Percentiles rank a stretch among this genome's conserved stretches.
Evolutionary conservation across 176 grass and related monocot genomes (phyloP).

Genomic region (Bromus sterilis): DNA sequence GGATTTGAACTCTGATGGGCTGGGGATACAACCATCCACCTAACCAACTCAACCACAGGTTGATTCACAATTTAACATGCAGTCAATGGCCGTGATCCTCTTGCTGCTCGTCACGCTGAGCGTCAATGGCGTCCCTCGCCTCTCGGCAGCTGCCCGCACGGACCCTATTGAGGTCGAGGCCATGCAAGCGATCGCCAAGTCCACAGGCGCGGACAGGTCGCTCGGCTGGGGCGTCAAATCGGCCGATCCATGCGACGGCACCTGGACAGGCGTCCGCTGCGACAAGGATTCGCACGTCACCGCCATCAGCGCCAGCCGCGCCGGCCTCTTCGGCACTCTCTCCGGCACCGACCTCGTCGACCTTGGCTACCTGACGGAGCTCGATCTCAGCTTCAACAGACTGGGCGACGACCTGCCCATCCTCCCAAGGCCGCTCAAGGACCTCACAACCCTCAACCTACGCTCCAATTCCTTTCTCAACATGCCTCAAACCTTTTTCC

Average conservation of each 20-base stretch:
- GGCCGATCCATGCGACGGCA: constrained; percentile 5
- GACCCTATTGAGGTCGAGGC: background rate
- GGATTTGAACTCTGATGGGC: no score
- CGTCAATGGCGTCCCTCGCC: background rate
- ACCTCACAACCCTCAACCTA: background rate
- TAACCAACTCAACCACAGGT: no score
- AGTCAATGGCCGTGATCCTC: background rate
- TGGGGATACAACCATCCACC: no score
- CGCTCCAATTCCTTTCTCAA: background rate
- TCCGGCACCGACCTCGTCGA: constrained; percentile 1
- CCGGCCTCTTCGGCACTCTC: background rate
- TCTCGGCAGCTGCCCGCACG: background rate
- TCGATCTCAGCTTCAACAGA: constrained; percentile 1
- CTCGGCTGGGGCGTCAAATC: constrained; percentile 11
- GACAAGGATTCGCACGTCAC: background rate
- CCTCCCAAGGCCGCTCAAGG: background rate
- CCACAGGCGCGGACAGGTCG: background rate
- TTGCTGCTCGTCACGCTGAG: background rate
- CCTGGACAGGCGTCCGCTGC: constrained; percentile 6
- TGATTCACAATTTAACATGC: no score
- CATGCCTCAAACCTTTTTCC: background rate
- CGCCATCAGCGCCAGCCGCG: constrained; percentile 4
- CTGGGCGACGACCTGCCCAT: background rate
- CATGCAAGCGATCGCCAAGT: constrained; percentile 12
- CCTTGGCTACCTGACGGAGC: background rate